Base-by-base conservation (phyloP, 768 basidiomycete species). In the Glaciozyma antarctica region DNA sequence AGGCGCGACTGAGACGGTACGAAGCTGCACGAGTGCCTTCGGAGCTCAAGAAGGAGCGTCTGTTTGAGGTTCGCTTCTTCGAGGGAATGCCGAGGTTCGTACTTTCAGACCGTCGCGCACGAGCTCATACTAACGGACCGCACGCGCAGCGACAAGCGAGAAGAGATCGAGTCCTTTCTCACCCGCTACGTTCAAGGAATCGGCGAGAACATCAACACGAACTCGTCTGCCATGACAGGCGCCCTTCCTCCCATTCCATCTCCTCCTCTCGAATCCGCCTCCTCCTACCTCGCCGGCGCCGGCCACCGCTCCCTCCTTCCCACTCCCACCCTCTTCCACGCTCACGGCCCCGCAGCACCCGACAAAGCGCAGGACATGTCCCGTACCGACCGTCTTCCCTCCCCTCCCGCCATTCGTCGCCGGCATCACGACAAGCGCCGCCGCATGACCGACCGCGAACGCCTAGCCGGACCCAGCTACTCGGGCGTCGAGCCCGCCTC, bases 41-140 rank as follows among this genome's bases (percentile, higher is more conserved):
- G 12, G 62, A 66, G 7, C 41, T 70, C 47, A 64, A 66, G 53
- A 51, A 62, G 19, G 63, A 64, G 32, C 62, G 65, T 8, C 32
- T 70, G 21, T 66, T 70, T 48, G 69, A 70, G 58, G 55, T 70
- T 24, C 62, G 69, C 10, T 70, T 66, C 48, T 64, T 58, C 24
- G 60, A 57, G n/a, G 65, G 55, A 5, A 45, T 70, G 0, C 62
- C 69, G 2, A 22, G 54, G 68, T 66, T 38, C 34, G 68, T 38
- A n/a, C 8, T 28, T 32, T n/a, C 43, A 13, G 7, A 10, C 24
- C 17, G 8, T 9, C 6, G 15, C 30, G 26, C 22, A 21, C 32
- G 10, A 15, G 15, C 21, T 12, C 16, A 2, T 0, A 5, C 28
- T 48, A 22, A n/a, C 34, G 17, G 10, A 15, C 5, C 5, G n/a